A percentile compares a stretch with the other conserved stretches of the same genome.
These are phyloP conservation scores for Hordeum pubiflorum DNA, from an alignment of 202 grass and related monocot species.

Conservation along the genomic window DNA sequence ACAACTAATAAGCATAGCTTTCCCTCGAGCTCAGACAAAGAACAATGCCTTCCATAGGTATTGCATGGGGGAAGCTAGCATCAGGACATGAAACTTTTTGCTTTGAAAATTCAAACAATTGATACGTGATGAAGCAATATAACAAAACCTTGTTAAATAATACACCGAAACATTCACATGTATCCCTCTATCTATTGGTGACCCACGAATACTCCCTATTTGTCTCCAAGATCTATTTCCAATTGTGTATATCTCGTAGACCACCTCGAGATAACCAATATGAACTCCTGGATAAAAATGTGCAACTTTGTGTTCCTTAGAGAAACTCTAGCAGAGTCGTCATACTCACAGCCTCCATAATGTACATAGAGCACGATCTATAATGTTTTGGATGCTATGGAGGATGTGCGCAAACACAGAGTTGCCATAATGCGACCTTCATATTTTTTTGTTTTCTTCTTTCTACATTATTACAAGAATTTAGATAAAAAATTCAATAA, in stretches of 20 bases:
- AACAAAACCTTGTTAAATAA: constrained; percentile 50
- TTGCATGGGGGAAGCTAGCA: constrained; percentile 42
- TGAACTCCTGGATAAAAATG: constrained; percentile 41
- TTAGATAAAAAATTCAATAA: too few relatives aligned
- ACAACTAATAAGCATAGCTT: constrained; percentile 45
- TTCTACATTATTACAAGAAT: too few relatives aligned
- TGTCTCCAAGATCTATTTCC: constrained; percentile 34
- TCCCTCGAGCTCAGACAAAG: constrained; percentile 42
- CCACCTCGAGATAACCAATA: constrained; percentile 24
- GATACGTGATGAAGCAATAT: constrained; percentile 45
- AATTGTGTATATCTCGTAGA: constrained; percentile 38
- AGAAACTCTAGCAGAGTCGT: too few relatives aligned
- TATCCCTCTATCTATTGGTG: constrained; percentile 43
- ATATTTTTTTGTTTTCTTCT: too few relatives aligned
- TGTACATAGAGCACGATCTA: too few relatives aligned
- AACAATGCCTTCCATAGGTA: constrained; percentile 45
- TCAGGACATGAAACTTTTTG: constrained; percentile 26
- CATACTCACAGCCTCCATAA: too few relatives aligned
- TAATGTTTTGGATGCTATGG: too few relatives aligned
- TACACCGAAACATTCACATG: constrained; percentile 43
- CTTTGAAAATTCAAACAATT: constrained; percentile 43
- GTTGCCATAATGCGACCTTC: too few relatives aligned
- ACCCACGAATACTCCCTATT: constrained; percentile 16
- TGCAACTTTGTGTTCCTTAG: constrained; percentile 38
- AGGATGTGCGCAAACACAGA: too few relatives aligned